Percentiles rank a stretch among this genome's conserved stretches.
These are phyloP conservation scores for Fusarium torulosum DNA, from an alignment of 2,329 filamentous ascomycete species.

Conservation along the genomic window DNA sequence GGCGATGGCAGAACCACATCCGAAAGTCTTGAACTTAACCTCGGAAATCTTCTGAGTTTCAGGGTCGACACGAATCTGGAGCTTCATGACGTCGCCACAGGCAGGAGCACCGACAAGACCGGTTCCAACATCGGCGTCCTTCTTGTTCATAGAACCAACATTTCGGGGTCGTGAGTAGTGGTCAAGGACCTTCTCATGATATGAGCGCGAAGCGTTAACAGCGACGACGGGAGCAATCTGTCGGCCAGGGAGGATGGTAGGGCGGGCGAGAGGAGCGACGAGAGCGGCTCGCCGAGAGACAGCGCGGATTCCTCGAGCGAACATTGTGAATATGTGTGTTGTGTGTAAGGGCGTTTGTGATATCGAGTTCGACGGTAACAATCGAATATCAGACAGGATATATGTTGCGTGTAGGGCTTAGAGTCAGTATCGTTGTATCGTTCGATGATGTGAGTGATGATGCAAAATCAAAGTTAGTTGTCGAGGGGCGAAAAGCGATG, in stretches of 20 bases:
- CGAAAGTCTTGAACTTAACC: slow-evolving; percentile 98
- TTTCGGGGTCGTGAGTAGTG: slow-evolving; percentile 68
- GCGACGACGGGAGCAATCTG: slow-evolving; percentile 58
- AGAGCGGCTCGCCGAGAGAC: slow-evolving; percentile 60
- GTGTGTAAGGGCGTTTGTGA: slow-evolving; percentile 11
- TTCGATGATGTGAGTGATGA: slow-evolving; percentile 11
- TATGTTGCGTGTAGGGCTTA: slow-evolving; percentile 21
- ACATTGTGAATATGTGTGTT: slow-evolving; percentile 54
- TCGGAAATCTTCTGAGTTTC: slow-evolving; percentile 89
- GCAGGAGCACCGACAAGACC: slow-evolving; percentile 91
- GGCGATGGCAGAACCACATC: slow-evolving; percentile 94
- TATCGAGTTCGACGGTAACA: slow-evolving; percentile 16
- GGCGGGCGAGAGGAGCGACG: slow-evolving; percentile 54
- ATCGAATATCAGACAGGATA: slow-evolving; percentile 9
- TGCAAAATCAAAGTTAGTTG: slow-evolving; percentile 26
- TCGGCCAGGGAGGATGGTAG: slow-evolving; percentile 55
- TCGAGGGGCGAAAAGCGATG: slow-evolving; percentile 45
- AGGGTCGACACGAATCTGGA: slow-evolving; percentile 84
- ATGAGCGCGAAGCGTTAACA: slow-evolving; percentile 59
- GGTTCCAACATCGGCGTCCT: slow-evolving; percentile 85
- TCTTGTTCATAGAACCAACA: slow-evolving; percentile 74
- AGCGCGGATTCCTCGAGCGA: slow-evolving; percentile 61
- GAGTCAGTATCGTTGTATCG: not conserved
- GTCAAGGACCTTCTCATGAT: slow-evolving; percentile 67
- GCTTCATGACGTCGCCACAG: slow-evolving; percentile 92